These are phyloP conservation scores for Alternaria sp. DNA, from an alignment of 2,329 filamentous ascomycete genomes.

Conservation along the genomic window DNA sequence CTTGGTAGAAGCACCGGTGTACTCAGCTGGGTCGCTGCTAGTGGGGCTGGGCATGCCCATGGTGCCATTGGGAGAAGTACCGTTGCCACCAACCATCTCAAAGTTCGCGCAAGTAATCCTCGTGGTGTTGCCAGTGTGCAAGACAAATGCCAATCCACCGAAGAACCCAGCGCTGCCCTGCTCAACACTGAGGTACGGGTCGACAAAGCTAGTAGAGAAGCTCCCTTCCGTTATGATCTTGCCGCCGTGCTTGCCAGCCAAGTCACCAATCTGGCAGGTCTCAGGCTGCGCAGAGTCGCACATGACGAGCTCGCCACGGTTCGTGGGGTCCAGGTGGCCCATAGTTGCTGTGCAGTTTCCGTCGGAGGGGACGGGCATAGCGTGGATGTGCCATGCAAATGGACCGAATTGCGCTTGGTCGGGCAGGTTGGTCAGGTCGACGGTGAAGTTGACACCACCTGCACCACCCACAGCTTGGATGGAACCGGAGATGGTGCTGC, in stretches of 20 bases:
- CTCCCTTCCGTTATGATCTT: constrained; percentile 36
- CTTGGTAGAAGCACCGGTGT: constrained; percentile 21
- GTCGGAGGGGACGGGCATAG: constrained; percentile 41
- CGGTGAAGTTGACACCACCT: constrained; percentile 45
- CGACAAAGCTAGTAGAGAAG: constrained; percentile 48
- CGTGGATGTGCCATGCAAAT: constrained; percentile 49
- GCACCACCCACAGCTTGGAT: constrained; percentile 39
- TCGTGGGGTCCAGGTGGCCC: constrained; percentile 48
- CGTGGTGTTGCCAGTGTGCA: constrained; percentile 59
- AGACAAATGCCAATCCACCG: constrained; percentile 59
- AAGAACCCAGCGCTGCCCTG: constrained; percentile 53
- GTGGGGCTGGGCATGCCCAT: constrained; percentile 10
- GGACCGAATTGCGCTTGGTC: constrained; percentile 24
- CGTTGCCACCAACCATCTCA: constrained; percentile 22
- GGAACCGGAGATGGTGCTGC: constrained; percentile 34
- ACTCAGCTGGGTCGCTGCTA: constrained; percentile 13
- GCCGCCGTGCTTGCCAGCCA: constrained; percentile 52
- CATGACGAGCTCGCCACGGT: constrained; percentile 40
- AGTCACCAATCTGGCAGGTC: constrained; percentile 51
- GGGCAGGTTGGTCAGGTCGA: constrained; percentile 49
- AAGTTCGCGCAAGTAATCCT: constrained; percentile 64
- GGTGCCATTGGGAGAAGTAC: constrained; percentile 7
- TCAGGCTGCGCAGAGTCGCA: constrained; percentile 41
- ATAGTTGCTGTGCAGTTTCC: constrained; percentile 49
- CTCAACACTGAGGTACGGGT: constrained; percentile 57